Percentiles rank a stretch among this genome's conserved stretches.
Conservation (phyloP, 768 basidiomycete species). For the Lanmaoa rubissima region DNA sequence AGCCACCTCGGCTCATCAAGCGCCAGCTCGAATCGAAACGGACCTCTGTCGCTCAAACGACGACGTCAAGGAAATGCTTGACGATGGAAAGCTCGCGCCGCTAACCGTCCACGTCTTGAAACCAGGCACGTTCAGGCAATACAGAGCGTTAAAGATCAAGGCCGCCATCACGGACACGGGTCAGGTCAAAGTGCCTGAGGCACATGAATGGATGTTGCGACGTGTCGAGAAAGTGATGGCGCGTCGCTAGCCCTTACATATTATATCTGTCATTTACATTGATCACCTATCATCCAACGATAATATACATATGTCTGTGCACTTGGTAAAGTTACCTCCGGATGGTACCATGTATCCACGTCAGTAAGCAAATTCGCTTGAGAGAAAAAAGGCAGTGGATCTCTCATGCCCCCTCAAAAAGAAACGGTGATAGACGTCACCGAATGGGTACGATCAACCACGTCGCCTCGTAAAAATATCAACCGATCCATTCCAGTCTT, state of each 20-base stretch:
- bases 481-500: too few species aligned
- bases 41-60: slow-evolving; percentile 7
- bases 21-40: slow-evolving; percentile 1
- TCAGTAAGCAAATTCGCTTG: neutral
- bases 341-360: too few species aligned
- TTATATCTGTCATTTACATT: too few species aligned
- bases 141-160: slow-evolving; percentile 7
- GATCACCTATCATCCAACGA: too few species aligned
- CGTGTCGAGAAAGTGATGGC: slow-evolving; percentile 1
- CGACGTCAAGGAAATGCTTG: neutral
- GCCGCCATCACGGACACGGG: slow-evolving; percentile 7
- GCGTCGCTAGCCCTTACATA: neutral
- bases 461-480: too few species aligned
- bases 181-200: slow-evolving; percentile 18
- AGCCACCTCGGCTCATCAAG: slow-evolving; percentile 1
- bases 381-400: too few species aligned
- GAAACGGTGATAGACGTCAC: too few species aligned
- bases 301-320: too few species aligned
- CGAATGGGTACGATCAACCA: too few species aligned
- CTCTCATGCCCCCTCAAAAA: too few species aligned
- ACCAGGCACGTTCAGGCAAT: slow-evolving; percentile 21
- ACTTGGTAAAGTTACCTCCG: too few species aligned
- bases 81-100: neutral
- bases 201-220: slow-evolving; percentile 16
- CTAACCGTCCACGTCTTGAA: slow-evolving; percentile 15